Evolutionary conservation across 148 eudicot species (phyloP).

Genomic region (Nepenthes mirabilis): DNA sequence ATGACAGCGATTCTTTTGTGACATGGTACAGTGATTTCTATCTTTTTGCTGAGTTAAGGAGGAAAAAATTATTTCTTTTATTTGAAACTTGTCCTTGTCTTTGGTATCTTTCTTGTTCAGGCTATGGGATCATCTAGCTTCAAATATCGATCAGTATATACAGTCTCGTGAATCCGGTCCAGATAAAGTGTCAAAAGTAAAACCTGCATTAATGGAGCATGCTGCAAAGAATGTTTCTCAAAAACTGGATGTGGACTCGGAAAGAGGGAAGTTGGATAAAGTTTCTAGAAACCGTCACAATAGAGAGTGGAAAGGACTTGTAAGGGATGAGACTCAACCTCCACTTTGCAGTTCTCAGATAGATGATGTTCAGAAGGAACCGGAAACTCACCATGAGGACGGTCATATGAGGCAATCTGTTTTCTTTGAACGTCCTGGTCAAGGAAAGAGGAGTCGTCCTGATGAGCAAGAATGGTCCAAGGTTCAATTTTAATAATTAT

Average conservation of each 20-base stretch:
- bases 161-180: slow-evolving; percentile 16
- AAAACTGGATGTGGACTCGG: slow-evolving; percentile 29
- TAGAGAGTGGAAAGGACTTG: slow-evolving; percentile 57
- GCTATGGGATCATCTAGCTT: slow-evolving; percentile 92
- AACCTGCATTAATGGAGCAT: slow-evolving; percentile 10
- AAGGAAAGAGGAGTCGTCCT: slow-evolving; percentile 47
- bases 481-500: slow-evolving; percentile 21
- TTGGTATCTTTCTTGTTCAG: slow-evolving; percentile 21
- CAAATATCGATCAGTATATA: slow-evolving; percentile 54
- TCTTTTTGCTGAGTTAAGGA: not conserved
- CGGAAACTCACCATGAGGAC: slow-evolving; percentile 12
- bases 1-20: slow-evolving; percentile 73
- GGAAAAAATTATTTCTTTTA: not conserved
- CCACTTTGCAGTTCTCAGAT: slow-evolving; percentile 29
- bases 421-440: slow-evolving; percentile 33
- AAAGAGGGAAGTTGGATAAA: slow-evolving; percentile 21
- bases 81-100: too few species aligned
- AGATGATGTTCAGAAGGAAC: slow-evolving; percentile 16
- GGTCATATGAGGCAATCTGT: slow-evolving; percentile 22
- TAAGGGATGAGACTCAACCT: slow-evolving; percentile 35
- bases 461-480: slow-evolving; percentile 33
- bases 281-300: slow-evolving; percentile 32
- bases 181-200: slow-evolving; percentile 26
- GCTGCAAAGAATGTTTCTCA: slow-evolving; percentile 17
- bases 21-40: slow-evolving; percentile 41